Evolutionary conservation across 208 protist species (phyloP).

Genomic region (Acanthamoeba culbertsoni): DNA sequence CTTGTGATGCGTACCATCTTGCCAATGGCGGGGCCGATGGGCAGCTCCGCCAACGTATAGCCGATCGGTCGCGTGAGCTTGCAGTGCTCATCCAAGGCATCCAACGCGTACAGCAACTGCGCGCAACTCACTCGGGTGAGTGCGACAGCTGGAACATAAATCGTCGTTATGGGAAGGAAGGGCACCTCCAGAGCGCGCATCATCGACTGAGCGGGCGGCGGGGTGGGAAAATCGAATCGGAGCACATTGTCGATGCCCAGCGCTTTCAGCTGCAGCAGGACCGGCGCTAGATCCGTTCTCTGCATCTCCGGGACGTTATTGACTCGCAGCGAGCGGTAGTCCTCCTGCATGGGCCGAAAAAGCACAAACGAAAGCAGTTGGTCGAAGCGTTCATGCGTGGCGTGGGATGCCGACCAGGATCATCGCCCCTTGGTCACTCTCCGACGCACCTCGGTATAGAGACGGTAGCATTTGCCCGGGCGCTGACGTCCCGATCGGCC

Average conservation of each 20-base stretch:
- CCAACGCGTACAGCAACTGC: conserved; percentile 83
- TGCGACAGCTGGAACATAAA: background rate
- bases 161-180: background rate
- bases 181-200: conserved; percentile 77
- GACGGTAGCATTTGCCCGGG: conserved; percentile 78
- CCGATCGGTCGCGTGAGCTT: conserved; percentile 80
- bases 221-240: conserved; percentile 87
- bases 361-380: conserved; percentile 70
- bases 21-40: conserved; percentile 81
- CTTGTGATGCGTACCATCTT: conserved; percentile 68
- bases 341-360: background rate
- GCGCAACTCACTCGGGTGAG: background rate
- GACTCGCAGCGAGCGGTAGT: background rate
- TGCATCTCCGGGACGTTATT: conserved; percentile 42
- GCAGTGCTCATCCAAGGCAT: conserved; percentile 80
- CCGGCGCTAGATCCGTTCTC: conserved; percentile 75
- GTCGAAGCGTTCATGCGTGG: background rate
- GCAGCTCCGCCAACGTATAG: conserved; percentile 83
- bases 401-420: too few species aligned
- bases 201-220: conserved; percentile 78
- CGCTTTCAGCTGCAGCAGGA: conserved; percentile 86
- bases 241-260: conserved; percentile 87
- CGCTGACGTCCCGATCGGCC: conserved; percentile 82
- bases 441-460: conserved; percentile 83
- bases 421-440: too few species aligned